Base-by-base conservation (phyloP, 1,284 basidiomycete genomes). In the Cryptococcus wingfieldii region DNA sequence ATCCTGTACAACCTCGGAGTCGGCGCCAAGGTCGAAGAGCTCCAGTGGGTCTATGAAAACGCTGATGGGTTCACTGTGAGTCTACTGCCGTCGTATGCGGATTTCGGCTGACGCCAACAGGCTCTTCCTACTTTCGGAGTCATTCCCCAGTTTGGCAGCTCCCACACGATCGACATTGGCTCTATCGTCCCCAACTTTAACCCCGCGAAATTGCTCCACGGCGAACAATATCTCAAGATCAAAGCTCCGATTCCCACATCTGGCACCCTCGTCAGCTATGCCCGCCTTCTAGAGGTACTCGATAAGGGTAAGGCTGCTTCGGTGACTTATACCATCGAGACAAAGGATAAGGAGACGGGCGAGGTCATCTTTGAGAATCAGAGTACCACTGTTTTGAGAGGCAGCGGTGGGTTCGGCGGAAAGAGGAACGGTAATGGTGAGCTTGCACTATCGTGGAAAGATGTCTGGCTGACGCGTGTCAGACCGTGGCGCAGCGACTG, bases 1-100 rank as follows among this genome's bases (percentile, higher is more conserved):
- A 89, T 97, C 64, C 81, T 98, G 18, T 99, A 98, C 81, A 97
- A 97, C 78, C 81, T 98, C 37, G 93, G 95, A 51, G 79, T 98
- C 47, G 96, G 95, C n/a, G 95, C 94, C 18, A 94, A 87, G 5
- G 92, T 88, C 75, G 85, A 88, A 71, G 92, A 99, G 61, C 83
- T 97, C 25, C 84, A 92, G 65, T 94, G 91, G 86, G 86, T 87
- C 4, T 99, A 86, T 69, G 96, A 98, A 79, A 86, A 86, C 54
- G 83, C 90, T 69, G 90, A 94, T 51, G 82, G 87, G 28, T 99
- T 99, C 78, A 51, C 60, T 42, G 66, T 68, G 44, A 58, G 72
- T 60, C 19, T 23, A 23, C 43, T 37, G 14, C 25, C 31, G 44
- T 3, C 9, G 51, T 16, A 9, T 34, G 41, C 12, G 37, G 31